Evolutionary conservation across 768 basidiomycete genomes (phyloP), one percentile per base, ranked within the genome.

Genomic region (Lyophyllum decastes): DNA sequence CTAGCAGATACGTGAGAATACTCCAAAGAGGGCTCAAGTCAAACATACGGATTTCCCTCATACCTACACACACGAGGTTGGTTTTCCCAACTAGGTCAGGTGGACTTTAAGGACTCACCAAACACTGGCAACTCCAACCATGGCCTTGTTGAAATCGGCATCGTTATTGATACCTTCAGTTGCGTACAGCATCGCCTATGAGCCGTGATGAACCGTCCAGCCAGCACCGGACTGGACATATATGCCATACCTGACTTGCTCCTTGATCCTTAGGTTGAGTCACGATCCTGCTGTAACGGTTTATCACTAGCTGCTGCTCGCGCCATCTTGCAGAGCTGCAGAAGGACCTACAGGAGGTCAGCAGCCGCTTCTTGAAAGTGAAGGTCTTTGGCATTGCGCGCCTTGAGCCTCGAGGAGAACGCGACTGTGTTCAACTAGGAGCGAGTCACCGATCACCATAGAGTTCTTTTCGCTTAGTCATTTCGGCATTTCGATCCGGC

Each of bases 131-230:
- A 99, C 87, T 49, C 97, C 97, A 55, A 99, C 92, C 95, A 98
- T 98, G 45, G 95, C 87, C 71, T 96, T 98, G 68, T 92, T 78
- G 61, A 99, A 90, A 77, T 99, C 97, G 2, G 79, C 82, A 62
- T 96, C 90, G 16, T 66, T 75, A 24, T 81, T 76, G 60, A 99
- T 83, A 27, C 93, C 95, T 34, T 98, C 97, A 1, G 97, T 99
- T n/a, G 95, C 97, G 74, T 95, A 99, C 49, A 99, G 78, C 97
- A 99, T 98, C 33, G 97, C 97, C 92, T 96, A 62, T 43, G 22
- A 14, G 35, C 9, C 22, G 35, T 26, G 26, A 57, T 45, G 47
- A 48, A 44, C 30, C n/a, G 45, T 35, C 24, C 35, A 25, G 10
- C 48, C 25, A 41, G 16, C 34, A 4, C n/a, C 38, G 33, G 45